Percentiles rank a stretch among this genome's conserved stretches.
Evolutionary conservation across 371 early-diverging fungal genomes (phyloP).

Genomic region (Gilbertella persicaria): DNA sequence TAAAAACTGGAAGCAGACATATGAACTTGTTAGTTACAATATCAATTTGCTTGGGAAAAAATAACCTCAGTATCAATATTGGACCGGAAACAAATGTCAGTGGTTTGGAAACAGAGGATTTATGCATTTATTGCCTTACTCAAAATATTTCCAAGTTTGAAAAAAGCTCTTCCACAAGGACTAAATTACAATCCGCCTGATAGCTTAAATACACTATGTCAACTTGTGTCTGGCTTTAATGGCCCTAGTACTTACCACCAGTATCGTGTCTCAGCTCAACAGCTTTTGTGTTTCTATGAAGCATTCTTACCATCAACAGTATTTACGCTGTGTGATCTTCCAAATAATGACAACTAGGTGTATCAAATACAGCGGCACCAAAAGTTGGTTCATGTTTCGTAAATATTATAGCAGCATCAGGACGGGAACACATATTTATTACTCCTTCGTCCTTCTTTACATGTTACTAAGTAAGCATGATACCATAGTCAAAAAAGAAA

Average conservation of each 20-base stretch:
- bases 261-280: not conserved
- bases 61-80: not conserved
- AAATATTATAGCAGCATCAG: slow-evolving; percentile 1
- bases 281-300: not conserved
- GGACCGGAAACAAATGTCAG: slow-evolving; percentile 2
- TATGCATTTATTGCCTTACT: not conserved
- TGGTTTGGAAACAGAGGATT: no score
- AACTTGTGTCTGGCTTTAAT: not conserved
- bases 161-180: not conserved
- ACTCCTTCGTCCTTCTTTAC: no score
- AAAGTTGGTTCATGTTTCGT: slow-evolving; percentile 1
- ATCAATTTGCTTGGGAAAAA: not conserved
- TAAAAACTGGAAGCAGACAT: no score
- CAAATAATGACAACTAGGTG: slow-evolving; percentile 3
- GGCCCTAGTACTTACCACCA: not conserved
- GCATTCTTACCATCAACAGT: not conserved
- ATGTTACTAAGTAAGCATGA: no score
- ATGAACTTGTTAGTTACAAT: not conserved
- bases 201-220: not conserved
- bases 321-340: slow-evolving; percentile 6
- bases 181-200: not conserved
- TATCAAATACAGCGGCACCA: not conserved
- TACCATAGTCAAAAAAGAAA: no score
- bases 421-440: not conserved
- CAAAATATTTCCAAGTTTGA: not conserved